phyloP scores from a whole-genome alignment of 257 asterid species.

The Scutellaria minor region DNA sequence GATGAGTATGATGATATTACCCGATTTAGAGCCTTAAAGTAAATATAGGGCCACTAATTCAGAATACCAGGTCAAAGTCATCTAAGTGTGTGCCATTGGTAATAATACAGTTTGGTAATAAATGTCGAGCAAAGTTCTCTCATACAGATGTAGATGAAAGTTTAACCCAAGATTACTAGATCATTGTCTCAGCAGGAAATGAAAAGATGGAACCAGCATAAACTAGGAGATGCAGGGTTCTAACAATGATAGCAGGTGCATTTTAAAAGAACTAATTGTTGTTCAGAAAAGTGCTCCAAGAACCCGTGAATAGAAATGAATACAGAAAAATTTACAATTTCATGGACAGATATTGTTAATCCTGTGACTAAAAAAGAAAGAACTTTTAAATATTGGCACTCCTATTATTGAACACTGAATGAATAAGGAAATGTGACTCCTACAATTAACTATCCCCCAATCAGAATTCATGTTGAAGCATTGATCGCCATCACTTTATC shows the following conservation, averaged over 20 bases:
- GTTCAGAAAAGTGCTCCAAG: neutral
- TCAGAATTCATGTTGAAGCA: too few relatives aligned
- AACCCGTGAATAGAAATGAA: neutral
- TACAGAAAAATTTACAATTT: neutral
- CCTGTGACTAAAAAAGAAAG: neutral
- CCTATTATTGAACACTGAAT: too few relatives aligned
- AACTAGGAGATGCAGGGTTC: neutral
- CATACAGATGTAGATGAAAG: neutral
- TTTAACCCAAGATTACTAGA: neutral
- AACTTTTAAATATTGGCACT: neutral
- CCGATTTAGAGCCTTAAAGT: neutral
- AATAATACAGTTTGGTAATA: neutral
- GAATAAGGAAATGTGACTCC: too few relatives aligned
- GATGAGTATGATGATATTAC: neutral
- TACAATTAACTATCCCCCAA: too few relatives aligned
- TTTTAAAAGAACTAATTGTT: neutral
- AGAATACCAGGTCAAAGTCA: neutral
- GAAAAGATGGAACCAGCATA: conserved; percentile 10
- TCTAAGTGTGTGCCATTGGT: neutral
- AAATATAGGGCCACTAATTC: neutral
- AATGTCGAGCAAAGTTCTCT: neutral
- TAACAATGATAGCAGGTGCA: neutral
- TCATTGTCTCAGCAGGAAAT: neutral
- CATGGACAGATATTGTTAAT: neutral
- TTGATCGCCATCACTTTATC: too few relatives aligned